Conservation (phyloP, 2,329 filamentous ascomycete species). For the Ascochyta clinopodiicola region DNA sequence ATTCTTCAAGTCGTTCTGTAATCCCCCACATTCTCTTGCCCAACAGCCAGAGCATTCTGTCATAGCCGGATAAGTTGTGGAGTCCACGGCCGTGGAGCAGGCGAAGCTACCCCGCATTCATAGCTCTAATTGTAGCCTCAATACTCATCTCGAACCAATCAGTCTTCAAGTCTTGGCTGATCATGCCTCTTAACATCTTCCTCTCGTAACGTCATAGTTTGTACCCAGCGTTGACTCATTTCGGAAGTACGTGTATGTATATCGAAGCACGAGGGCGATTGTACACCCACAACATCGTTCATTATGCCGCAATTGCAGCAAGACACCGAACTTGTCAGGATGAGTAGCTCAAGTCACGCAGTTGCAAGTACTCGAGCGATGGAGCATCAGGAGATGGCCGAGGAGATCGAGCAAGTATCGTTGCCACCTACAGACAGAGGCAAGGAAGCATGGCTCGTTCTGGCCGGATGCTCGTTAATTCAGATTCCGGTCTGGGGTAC, state of each 20-base stretch:
- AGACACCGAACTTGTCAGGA: slow-evolving; percentile 1
- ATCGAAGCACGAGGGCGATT: too few species aligned
- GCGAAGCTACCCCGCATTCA: slow-evolving; percentile 6
- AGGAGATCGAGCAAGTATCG: slow-evolving; percentile 24
- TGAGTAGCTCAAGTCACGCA: neutral
- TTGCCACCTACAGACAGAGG: slow-evolving; percentile 28
- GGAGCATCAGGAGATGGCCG: slow-evolving; percentile 6
- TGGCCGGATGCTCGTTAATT: slow-evolving; percentile 32
- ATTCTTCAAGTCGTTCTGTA: neutral
- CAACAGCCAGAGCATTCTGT: neutral
- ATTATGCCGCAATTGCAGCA: slow-evolving; percentile 1
- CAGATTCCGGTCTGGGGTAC: slow-evolving; percentile 34
- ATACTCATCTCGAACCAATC: slow-evolving; percentile 9
- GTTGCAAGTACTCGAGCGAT: neutral
- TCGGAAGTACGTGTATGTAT: neutral
- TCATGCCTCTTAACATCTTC: neutral
- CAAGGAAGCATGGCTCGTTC: slow-evolving; percentile 29
- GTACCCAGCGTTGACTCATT: neutral
- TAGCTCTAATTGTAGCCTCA: slow-evolving; percentile 3
- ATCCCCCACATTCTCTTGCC: neutral
- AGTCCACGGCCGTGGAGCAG: slow-evolving; percentile 13
- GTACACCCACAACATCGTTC: neutral
- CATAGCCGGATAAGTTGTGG: too few species aligned
- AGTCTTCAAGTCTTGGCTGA: slow-evolving; percentile 6
- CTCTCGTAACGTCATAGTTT: neutral